Conservation (phyloP, 768 basidiomycete genomes). For the Tulasnella calospora region DNA sequence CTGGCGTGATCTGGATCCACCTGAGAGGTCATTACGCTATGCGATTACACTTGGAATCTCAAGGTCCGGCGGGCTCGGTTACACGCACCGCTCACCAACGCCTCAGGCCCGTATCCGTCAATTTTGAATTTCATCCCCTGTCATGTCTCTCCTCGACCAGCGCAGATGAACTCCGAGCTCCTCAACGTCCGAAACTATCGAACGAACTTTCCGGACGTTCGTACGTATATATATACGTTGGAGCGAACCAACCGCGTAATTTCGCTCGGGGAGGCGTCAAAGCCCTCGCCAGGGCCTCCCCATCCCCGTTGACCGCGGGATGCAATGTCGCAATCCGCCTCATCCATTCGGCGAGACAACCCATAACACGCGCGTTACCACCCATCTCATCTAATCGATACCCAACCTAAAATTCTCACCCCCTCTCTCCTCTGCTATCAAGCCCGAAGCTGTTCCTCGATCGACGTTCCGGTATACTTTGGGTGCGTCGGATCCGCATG, state of each 20-base stretch:
- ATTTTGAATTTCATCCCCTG: background rate
- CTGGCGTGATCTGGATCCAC: background rate
- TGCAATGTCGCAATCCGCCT: slow-evolving; percentile 7
- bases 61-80: slow-evolving; percentile 4
- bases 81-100: background rate
- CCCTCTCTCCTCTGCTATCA: background rate
- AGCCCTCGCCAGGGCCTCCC: too few species aligned
- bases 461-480: background rate
- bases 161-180: background rate
- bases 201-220: background rate
- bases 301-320: too few species aligned
- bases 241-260: background rate
- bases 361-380: background rate
- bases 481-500: background rate
- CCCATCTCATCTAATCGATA: slow-evolving; percentile 3
- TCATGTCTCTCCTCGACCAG: background rate
- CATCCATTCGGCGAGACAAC: background rate
- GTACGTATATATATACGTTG: background rate
- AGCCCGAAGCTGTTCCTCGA: background rate
- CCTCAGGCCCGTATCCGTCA: background rate
- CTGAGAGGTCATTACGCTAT: background rate
- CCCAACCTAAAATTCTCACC: background rate
- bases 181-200: background rate
- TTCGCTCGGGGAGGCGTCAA: background rate
- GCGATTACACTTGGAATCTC: background rate